phyloP scores from a whole-genome alignment of 306 rosid species.

The apple (Malus domestica) region ASM211411v1 NC_041801.1:11925001-11925500 shows the following conservation, averaged over 20 bases:
- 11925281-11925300: slow-evolving; percentile 35
- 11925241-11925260: no score
- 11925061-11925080: no score
- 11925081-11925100: no score
- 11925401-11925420: slow-evolving; percentile 8
- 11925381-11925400: neutral
- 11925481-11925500: slow-evolving; percentile 40
- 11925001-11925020: neutral
- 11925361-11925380: neutral
- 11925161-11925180: neutral
- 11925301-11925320: slow-evolving; percentile 16
- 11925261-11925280: neutral
- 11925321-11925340: slow-evolving; percentile 21
- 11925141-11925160: no score
- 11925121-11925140: no score
- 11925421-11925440: slow-evolving; percentile 24
- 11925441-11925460: slow-evolving; percentile 28
- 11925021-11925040: neutral
- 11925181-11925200: no score
- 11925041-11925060: neutral
- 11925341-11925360: neutral
- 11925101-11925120: no score
- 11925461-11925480: slow-evolving; percentile 31
- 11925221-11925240: no score
- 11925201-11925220: no score